phyloP scores from a whole-genome alignment of 2,329 filamentous ascomycete species.

The Aspergillus sp. region DNA sequence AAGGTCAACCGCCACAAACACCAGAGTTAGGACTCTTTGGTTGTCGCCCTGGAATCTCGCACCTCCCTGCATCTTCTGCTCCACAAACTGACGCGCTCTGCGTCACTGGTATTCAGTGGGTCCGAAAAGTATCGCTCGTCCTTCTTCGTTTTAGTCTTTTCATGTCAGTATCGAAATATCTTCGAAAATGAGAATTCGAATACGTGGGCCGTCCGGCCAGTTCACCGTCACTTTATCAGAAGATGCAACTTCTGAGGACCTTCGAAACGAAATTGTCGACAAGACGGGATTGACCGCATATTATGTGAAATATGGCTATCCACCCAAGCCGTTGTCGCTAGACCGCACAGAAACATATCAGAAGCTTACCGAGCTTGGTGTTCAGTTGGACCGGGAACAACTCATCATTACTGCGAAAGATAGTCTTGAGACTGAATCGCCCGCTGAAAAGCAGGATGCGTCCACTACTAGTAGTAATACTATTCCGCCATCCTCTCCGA shows the following conservation, averaged over 20 bases:
- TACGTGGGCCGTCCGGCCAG: constrained; percentile 72
- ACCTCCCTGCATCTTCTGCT: not conserved
- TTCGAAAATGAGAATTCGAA: constrained; percentile 67
- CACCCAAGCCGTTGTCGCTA: constrained; percentile 64
- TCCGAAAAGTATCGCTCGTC: not conserved
- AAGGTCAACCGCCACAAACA: too few species aligned
- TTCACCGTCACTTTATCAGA: constrained; percentile 69
- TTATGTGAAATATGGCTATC: constrained; percentile 81
- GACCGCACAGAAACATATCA: constrained; percentile 52
- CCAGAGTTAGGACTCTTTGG: too few species aligned
- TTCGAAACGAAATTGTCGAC: constrained; percentile 47
- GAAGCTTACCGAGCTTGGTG: constrained; percentile 55
- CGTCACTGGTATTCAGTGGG: not conserved
- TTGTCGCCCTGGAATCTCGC: too few species aligned
- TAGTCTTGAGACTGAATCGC: constrained; percentile 15
- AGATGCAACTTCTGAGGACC: constrained; percentile 53
- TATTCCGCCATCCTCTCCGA: constrained; percentile 13
- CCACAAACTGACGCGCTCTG: not conserved
- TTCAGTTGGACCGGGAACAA: constrained; percentile 67
- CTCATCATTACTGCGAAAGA: constrained; percentile 60
- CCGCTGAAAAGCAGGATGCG: constrained; percentile 7
- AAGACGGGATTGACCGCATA: constrained; percentile 67
- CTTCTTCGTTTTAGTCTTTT: not conserved
- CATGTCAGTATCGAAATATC: not conserved
- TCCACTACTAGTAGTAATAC: constrained; percentile 14